Conservation (phyloP, 345 rosid species). For the Camelina hispida region DNA sequence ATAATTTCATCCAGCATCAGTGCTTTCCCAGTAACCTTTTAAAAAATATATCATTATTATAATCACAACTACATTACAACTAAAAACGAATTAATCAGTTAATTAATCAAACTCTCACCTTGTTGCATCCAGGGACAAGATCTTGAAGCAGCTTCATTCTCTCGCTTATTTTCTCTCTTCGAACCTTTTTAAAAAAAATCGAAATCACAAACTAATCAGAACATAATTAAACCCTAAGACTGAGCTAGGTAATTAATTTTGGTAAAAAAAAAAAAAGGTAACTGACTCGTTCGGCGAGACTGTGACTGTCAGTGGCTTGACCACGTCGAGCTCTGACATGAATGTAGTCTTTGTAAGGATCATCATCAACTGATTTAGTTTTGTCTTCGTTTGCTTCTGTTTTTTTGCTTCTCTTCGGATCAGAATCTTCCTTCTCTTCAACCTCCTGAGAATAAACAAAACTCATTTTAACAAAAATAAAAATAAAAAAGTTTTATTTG, state of each 20-base stretch:
- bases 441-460: conserved; percentile 39
- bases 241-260: not conserved
- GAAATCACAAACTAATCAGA: no score
- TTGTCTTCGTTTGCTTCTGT: conserved; percentile 45
- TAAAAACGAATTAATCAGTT: conserved; percentile 2
- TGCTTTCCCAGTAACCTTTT: conserved; percentile 84
- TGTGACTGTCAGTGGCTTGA: conserved; percentile 97
- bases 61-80: conserved; percentile 19
- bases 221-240: no score
- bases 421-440: conserved; percentile 50
- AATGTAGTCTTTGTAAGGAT: conserved; percentile 74
- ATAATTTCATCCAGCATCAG: conserved; percentile 91
- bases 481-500: no score
- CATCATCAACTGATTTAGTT: conserved; percentile 51
- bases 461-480: not conserved
- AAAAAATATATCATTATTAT: not conserved
- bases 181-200: conserved; percentile 67
- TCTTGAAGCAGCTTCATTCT: conserved; percentile 96
- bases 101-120: conserved; percentile 49
- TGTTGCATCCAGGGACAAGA: conserved; percentile 97
- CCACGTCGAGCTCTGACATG: conserved; percentile 94
- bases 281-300: conserved; percentile 93
- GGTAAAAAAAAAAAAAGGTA: not conserved
- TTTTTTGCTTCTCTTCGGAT: conserved; percentile 45
- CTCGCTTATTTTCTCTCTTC: conserved; percentile 96